Evolutionary conservation across 2,329 filamentous ascomycete species (phyloP).

Genomic region (Pseudopithomyces chartarum): DNA sequence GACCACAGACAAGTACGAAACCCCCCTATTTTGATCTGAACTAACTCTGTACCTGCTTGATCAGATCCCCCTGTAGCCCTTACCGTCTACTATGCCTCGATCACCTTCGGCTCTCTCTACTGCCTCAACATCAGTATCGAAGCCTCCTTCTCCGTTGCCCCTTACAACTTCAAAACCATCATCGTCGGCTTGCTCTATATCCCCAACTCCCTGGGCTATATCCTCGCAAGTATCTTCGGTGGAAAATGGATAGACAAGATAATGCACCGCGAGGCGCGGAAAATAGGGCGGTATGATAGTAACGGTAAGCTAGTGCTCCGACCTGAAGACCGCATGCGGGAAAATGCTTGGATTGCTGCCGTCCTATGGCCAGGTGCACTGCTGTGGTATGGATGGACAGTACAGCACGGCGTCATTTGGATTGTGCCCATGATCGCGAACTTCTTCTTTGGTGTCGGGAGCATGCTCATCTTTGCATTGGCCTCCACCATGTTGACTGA

Average conservation of each 20-base stretch:
- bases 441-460: constrained; percentile 48
- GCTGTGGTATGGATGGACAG: constrained; percentile 46
- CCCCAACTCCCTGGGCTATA: constrained; percentile 43
- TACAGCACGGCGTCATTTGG: constrained; percentile 38
- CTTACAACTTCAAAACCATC: constrained; percentile 44
- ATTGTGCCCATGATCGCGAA: constrained; percentile 45
- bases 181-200: constrained; percentile 47
- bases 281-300: constrained; percentile 42
- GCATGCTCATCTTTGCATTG: constrained; percentile 46
- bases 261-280: constrained; percentile 47
- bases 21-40: too few species aligned
- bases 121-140: constrained; percentile 49
- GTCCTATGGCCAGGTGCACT: constrained; percentile 43
- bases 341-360: constrained; percentile 47
- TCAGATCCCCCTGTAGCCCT: constrained; percentile 40
- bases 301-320: constrained; percentile 41
- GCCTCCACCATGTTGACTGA: constrained; percentile 48
- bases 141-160: constrained; percentile 37
- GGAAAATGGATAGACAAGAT: constrained; percentile 48
- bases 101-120: constrained; percentile 47
- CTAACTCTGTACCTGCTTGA: too few species aligned
- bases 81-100: constrained; percentile 47
- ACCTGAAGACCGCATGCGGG: constrained; percentile 47
- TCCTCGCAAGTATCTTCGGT: constrained; percentile 41
- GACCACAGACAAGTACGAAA: too few species aligned